Evolutionary conservation across 2,329 filamentous ascomycete genomes (phyloP).

Genomic region (Talaromyces marneffei): DNA sequence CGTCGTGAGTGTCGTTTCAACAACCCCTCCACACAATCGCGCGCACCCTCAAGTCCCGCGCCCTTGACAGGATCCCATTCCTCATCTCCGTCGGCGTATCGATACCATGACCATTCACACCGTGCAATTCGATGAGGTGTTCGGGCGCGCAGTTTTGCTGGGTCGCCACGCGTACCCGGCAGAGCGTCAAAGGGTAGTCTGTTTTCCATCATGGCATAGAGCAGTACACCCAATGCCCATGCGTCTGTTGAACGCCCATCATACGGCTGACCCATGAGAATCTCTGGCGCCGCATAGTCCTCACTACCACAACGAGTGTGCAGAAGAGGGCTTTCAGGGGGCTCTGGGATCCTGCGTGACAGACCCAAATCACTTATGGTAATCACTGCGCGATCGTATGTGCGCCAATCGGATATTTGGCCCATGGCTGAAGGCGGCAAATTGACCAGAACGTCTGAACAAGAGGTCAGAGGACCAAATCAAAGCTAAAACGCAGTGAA

Average conservation of each 20-base stretch:
- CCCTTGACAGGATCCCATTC: slow-evolving; percentile 72
- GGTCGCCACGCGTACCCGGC: slow-evolving; percentile 67
- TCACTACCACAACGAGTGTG: slow-evolving; percentile 91
- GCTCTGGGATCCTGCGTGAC: slow-evolving; percentile 69
- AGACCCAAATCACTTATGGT: slow-evolving; percentile 90
- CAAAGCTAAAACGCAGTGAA: slow-evolving; percentile 3
- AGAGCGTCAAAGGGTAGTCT: slow-evolving; percentile 87
- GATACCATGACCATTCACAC: slow-evolving; percentile 92
- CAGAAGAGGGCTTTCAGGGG: slow-evolving; percentile 74
- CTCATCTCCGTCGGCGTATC: slow-evolving; percentile 75
- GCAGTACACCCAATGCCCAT: slow-evolving; percentile 88
- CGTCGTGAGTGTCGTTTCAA: slow-evolving; percentile 76
- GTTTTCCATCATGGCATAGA: slow-evolving; percentile 92
- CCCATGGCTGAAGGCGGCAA: slow-evolving; percentile 63
- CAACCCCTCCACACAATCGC: slow-evolving; percentile 74
- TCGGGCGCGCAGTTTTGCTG: slow-evolving; percentile 67
- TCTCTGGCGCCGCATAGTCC: slow-evolving; percentile 94
- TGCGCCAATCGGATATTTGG: slow-evolving; percentile 62
- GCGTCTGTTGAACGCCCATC: slow-evolving; percentile 88
- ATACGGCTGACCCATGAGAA: slow-evolving; percentile 91
- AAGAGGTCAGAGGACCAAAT: slow-evolving; percentile 19
- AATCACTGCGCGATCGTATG: slow-evolving; percentile 73
- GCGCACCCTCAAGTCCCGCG: slow-evolving; percentile 65
- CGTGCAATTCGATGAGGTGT: slow-evolving; percentile 92
- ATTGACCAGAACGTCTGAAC: slow-evolving; percentile 81